Evolutionary conservation across 768 basidiomycete genomes (phyloP).

Genomic region (Lentinula sp.): DNA sequence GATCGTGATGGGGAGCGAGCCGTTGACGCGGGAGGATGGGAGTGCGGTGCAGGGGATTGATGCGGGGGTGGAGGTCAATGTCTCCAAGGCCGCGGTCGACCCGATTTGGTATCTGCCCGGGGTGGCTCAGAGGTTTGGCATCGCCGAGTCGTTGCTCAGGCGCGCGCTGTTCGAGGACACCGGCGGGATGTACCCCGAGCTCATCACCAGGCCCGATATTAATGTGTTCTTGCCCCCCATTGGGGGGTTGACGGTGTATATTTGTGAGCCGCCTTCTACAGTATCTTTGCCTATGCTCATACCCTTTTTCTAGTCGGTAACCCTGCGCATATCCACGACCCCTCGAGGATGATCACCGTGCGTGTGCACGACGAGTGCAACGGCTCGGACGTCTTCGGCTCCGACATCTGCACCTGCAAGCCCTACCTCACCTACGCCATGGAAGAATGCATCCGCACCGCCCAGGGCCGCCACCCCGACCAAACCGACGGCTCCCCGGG

Average conservation of each 20-base stretch:
- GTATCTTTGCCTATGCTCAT: background rate
- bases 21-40: conserved; percentile 60
- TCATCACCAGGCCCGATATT: conserved; percentile 92
- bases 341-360: conserved; percentile 74
- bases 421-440: conserved; percentile 92
- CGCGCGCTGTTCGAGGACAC: conserved; percentile 96
- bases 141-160: conserved; percentile 80
- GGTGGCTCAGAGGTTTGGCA: conserved; percentile 88
- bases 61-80: conserved; percentile 80
- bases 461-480: background rate
- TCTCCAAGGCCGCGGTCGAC: conserved; percentile 93
- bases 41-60: conserved; percentile 41
- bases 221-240: conserved; percentile 96
- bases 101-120: conserved; percentile 96
- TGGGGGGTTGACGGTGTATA: conserved; percentile 86
- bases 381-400: conserved; percentile 59
- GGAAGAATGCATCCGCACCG: conserved; percentile 70
- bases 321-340: conserved; percentile 70
- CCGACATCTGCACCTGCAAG: conserved; percentile 67
- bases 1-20: conserved; percentile 67
- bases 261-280: too few species aligned
- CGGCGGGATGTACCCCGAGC: conserved; percentile 93
- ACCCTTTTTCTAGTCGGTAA: conserved; percentile 57
- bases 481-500: conserved; percentile 30
- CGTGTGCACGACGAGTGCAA: conserved; percentile 92